Conservation (phyloP, 129 eudicot species). For the Sambucus nigra region DNA sequence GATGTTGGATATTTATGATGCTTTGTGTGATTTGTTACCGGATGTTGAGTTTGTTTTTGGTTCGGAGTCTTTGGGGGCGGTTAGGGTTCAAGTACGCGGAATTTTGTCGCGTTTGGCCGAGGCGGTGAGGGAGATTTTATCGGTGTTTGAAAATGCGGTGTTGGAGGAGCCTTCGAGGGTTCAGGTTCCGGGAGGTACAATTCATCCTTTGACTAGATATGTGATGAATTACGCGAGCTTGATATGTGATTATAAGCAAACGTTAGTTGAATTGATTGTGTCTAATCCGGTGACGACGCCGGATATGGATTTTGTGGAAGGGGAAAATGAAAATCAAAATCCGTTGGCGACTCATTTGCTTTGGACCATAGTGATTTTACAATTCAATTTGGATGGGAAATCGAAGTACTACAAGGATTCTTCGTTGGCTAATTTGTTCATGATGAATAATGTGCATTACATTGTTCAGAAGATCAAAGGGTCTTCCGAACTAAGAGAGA, state of each 20-base stretch:
- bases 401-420: conserved; percentile 32
- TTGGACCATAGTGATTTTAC: conserved; percentile 34
- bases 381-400: conserved; percentile 40
- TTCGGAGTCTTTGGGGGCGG: conserved; percentile 25
- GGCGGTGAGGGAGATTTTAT: conserved; percentile 53
- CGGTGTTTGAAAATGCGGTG: conserved; percentile 60
- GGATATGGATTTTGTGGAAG: conserved; percentile 37
- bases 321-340: conserved; percentile 31
- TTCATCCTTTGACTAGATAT: conserved; percentile 70
- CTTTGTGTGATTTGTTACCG: conserved; percentile 37
- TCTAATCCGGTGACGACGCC: conserved; percentile 40
- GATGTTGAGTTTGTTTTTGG: conserved; percentile 47
- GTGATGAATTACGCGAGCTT: conserved; percentile 73
- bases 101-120: conserved; percentile 52
- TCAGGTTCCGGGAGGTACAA: conserved; percentile 62
- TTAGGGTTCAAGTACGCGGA: conserved; percentile 43
- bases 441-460: conserved; percentile 61
- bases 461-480: conserved; percentile 53
- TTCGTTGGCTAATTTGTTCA: conserved; percentile 41
- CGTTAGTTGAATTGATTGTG: conserved; percentile 42
- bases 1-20: conserved; percentile 56
- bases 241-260: conserved; percentile 55
- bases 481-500: conserved; percentile 37
- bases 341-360: conserved; percentile 44
- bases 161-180: conserved; percentile 47